Evolutionary conservation across 768 basidiomycete species (phyloP), one percentile per base, ranked within the genome.

Genomic region (Leccinum olivaceopallidum): DNA sequence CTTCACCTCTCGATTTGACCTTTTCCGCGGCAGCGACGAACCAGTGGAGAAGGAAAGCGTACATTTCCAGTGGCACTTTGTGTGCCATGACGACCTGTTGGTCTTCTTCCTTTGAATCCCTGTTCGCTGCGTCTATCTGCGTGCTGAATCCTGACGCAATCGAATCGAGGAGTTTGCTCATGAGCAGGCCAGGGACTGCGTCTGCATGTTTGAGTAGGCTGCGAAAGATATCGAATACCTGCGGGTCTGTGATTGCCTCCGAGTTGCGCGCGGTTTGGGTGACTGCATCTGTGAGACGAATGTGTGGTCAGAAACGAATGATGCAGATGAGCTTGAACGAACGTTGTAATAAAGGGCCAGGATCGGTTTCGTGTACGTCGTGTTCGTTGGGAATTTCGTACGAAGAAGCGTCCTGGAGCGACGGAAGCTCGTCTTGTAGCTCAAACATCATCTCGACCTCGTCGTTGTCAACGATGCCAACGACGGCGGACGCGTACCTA

Each of bases 11-110:
- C 6, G 77, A 77, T 49, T 88, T 89, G 60, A 89, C 84, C 65
- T 88, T 90, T 74, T 96, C 94, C 2, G 87, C 89, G 0, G 87
- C 87, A 12, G 78, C 76, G 16, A 92, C 90, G 70, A 95, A 95
- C 95, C 95, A 98, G 61, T 88, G 82, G n/a, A 97, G 75, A 26
- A 98, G 78, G 71, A 98, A 98, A 7, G 89, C 90, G 72, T 93
- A 98, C 80, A 91, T 87, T 73, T 98, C 97, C 61, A 99, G 79
- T 0, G 93, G 85, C 4, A 71, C 64, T 71, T 88, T 91, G 73
- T 94, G 94, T 0, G 78, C 68, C 63, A 81, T 73, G 66, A 83
- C 80, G 2, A 80, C 78, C 59, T 88, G 80, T 60, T 86, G 83
- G 53, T 88, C 84, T 28, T 89, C 91, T 6, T 83, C 77, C 9